Evolutionary conservation across 768 basidiomycete species (phyloP).

Genomic region (Austroboletus festivus): DNA sequence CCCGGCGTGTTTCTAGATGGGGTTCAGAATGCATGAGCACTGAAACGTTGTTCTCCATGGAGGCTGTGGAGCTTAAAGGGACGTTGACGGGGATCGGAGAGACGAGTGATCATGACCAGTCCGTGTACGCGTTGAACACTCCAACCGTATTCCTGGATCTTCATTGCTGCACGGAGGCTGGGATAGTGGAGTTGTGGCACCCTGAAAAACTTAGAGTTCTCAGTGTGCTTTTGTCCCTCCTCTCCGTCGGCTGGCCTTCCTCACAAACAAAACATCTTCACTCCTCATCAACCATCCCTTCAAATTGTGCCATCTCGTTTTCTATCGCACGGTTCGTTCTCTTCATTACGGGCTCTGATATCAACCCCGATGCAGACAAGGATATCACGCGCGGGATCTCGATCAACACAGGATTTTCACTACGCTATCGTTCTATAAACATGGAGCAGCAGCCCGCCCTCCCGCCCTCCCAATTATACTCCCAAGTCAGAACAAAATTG

Average conservation of each 20-base stretch:
- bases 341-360: slow-evolving; percentile 74
- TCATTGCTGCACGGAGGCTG: slow-evolving; percentile 50
- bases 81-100: slow-evolving; percentile 46
- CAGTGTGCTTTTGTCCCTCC: slow-evolving; percentile 44
- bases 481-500: slow-evolving; percentile 51
- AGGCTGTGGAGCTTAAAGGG: slow-evolving; percentile 48
- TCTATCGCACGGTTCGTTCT: slow-evolving; percentile 61
- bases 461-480: slow-evolving; percentile 28
- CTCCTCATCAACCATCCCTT: slow-evolving; percentile 42
- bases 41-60: slow-evolving; percentile 58
- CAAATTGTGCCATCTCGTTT: slow-evolving; percentile 53
- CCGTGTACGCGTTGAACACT: slow-evolving; percentile 37
- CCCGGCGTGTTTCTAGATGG: slow-evolving; percentile 27
- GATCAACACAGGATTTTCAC: slow-evolving; percentile 48
- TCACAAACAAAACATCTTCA: slow-evolving; percentile 8
- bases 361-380: slow-evolving; percentile 67
- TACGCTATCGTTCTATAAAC: slow-evolving; percentile 53
- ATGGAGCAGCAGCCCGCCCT: slow-evolving; percentile 17
- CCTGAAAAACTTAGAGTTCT: slow-evolving; percentile 53
- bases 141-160: slow-evolving; percentile 45
- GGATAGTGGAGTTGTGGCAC: slow-evolving; percentile 69
- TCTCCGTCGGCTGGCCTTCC: slow-evolving; percentile 24
- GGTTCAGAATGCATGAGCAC: slow-evolving; percentile 38
- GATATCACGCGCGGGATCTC: slow-evolving; percentile 70
- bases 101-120: slow-evolving; percentile 45